Percentiles rank a stretch among this genome's conserved stretches.
These are phyloP conservation scores for Euphrasia confusa DNA, from an alignment of 257 asterid genomes.

Conservation along the genomic window DNA sequence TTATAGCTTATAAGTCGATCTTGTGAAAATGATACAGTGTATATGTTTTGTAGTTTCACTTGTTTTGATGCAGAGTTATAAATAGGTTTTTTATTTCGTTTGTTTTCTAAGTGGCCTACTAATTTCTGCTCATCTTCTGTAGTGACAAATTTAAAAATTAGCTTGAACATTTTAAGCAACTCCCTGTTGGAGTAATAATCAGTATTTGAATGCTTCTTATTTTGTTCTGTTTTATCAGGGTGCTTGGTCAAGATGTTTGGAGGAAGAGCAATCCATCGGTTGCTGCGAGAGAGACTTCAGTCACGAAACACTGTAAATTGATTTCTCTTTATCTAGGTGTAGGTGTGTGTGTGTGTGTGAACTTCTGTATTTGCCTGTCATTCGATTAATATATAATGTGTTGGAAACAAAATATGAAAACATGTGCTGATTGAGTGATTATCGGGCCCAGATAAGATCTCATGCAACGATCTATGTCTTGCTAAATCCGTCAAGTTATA, in stretches of 20 bases:
- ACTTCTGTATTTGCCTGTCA: not conserved
- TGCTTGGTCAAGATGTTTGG: constrained; percentile 34
- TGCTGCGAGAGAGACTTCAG: constrained; percentile 36
- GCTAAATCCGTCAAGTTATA: not conserved
- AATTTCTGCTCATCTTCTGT: not conserved
- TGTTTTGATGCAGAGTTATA: not conserved
- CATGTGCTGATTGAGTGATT: not conserved
- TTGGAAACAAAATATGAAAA: constrained; percentile 2
- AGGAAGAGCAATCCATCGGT: constrained; percentile 35
- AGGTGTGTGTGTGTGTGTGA: not conserved
- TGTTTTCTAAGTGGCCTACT: not conserved
- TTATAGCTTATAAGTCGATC: not conserved
- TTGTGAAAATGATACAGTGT: not conserved
- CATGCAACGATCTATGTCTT: constrained; percentile 2
- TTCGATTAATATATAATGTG: not conserved
- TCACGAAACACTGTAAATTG: constrained; percentile 27
- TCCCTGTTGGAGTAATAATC: not conserved
- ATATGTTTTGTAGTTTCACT: too few species aligned
- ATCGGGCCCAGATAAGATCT: not conserved
- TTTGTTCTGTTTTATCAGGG: constrained; percentile 23
- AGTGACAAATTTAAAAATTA: not conserved
- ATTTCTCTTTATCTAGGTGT: constrained; percentile 1
- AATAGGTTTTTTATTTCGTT: not conserved
- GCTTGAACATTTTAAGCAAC: not conserved
- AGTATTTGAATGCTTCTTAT: not conserved